These are phyloP conservation scores for Apiospora kogelbergensis DNA, from an alignment of 2,329 filamentous ascomycete species.

Conservation along the genomic window DNA sequence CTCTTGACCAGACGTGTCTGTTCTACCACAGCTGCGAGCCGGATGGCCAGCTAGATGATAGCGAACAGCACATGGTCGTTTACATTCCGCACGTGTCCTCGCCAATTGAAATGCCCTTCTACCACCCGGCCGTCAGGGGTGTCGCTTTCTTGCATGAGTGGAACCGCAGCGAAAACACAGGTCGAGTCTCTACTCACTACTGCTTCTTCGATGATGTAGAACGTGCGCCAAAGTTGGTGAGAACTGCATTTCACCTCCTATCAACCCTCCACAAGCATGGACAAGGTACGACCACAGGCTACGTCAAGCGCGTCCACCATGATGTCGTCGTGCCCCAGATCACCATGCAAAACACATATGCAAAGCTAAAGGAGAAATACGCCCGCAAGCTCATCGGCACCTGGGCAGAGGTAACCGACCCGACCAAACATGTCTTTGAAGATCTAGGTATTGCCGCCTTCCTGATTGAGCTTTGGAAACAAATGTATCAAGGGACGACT, in stretches of 20 bases:
- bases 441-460: slow-evolving; percentile 90
- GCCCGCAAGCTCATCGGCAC: slow-evolving; percentile 66
- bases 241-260: slow-evolving; percentile 70
- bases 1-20: slow-evolving; percentile 80
- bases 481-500: slow-evolving; percentile 64
- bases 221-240: slow-evolving; percentile 50
- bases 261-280: slow-evolving; percentile 73
- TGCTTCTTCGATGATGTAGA: slow-evolving; percentile 45
- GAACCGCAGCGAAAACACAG: slow-evolving; percentile 40
- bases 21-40: slow-evolving; percentile 51
- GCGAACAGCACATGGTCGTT: slow-evolving; percentile 59
- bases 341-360: slow-evolving; percentile 79
- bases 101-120: slow-evolving; percentile 73
- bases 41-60: slow-evolving; percentile 26
- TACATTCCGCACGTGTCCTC: slow-evolving; percentile 73
- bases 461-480: slow-evolving; percentile 84
- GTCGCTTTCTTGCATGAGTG: slow-evolving; percentile 77
- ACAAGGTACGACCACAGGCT: slow-evolving; percentile 62
- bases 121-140: slow-evolving; percentile 75
- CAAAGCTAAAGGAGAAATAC: slow-evolving; percentile 76
- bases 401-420: slow-evolving; percentile 88
- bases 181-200: slow-evolving; percentile 61
- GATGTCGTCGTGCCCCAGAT: slow-evolving; percentile 78
- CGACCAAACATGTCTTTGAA: slow-evolving; percentile 91
- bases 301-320: slow-evolving; percentile 81